Evolutionary conservation across 768 basidiomycete species (phyloP), one percentile per base, ranked within the genome.

Genomic region (Steccherinum ochraceum): DNA sequence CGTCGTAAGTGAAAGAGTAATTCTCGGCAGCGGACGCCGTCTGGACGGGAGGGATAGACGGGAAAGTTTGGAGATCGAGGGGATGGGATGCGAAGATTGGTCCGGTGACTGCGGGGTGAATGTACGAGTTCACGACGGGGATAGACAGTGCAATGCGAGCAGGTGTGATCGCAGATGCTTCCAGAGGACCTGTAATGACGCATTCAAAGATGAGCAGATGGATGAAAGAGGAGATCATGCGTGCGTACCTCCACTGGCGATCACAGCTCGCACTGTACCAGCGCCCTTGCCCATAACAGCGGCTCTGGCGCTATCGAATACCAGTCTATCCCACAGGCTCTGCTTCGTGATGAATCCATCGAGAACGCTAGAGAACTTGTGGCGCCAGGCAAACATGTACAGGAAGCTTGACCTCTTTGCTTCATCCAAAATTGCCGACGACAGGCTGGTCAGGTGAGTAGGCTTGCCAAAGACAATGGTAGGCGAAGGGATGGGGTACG

Each of bases 61-160:
- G 73, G 64, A 91, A 80, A 11, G 82, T 75, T 67, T 96, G 93
- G 21, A 96, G 66, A 64, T 97, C 93, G 49, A 90, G 78, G 5
- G 88, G 83, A 61, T 94, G 88, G 5, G 89, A 80, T 4, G 89
- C 87, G 42, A 93, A 76, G 24, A 94, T 67, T 0, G 93, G 93
- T 2, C 84, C 91, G 2, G 84, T 72, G 19, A 84, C 82, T 35
- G 80, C 67, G 3, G 77, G 77, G 66, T 84, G 83, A 7, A 72
- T 76, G 61, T 76, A 80, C 1, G 72, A 72, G 61, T 83, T 79
- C 46, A 93, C 77, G 21, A 92, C 61, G 0, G 92, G 90, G 4
- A 93, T 70, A 3, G 88, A 89, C 20, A 94, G 72, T 10, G 85
- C 81, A 50, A 90, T 74, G 26, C 90, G 79, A 2, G 88, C 76